These are phyloP conservation scores for Apophysomyces elegans DNA, from an alignment of 371 early-diverging fungal genomes.

Conservation along the genomic window DNA sequence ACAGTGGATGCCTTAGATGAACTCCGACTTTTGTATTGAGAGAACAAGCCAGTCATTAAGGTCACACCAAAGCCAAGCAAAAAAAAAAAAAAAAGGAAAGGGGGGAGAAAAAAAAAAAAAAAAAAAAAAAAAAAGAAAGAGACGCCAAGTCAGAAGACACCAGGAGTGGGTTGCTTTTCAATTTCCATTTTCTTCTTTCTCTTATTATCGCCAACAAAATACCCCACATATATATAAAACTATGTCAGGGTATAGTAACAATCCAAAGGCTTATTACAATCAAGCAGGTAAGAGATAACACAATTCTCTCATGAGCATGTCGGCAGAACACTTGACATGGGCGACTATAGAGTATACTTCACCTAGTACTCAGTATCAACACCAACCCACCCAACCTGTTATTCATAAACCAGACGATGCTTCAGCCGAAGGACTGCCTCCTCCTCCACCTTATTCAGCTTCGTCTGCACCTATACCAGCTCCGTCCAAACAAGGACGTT, in stretches of 20 bases:
- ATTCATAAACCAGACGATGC: constrained; percentile 4
- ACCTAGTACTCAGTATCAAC: not conserved
- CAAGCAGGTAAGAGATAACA: constrained; percentile 17
- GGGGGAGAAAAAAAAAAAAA: not conserved
- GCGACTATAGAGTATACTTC: not conserved
- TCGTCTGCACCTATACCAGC: not conserved
- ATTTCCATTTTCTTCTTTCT: constrained; percentile 1
- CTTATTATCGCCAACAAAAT: not conserved
- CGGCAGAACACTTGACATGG: too few relatives aligned
- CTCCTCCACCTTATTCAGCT: constrained; percentile 3
- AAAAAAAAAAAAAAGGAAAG: not conserved
- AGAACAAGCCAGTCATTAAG: too few relatives aligned
- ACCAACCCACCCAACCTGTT: not conserved
- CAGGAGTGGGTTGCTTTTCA: not conserved
- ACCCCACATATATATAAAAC: not conserved
- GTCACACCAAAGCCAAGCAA: not conserved
- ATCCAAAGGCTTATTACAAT: constrained; percentile 28
- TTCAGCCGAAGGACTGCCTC: not conserved
- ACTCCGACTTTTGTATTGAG: too few relatives aligned
- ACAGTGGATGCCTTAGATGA: too few relatives aligned
- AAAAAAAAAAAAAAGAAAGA: not conserved
- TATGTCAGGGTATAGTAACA: constrained; percentile 16
- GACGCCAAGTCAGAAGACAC: not conserved
- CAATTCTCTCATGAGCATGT: not conserved
- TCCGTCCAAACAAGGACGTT: not conserved